These are phyloP conservation scores for Leptographium flavum DNA, from an alignment of 2,329 filamentous ascomycete genomes.

Conservation along the genomic window DNA sequence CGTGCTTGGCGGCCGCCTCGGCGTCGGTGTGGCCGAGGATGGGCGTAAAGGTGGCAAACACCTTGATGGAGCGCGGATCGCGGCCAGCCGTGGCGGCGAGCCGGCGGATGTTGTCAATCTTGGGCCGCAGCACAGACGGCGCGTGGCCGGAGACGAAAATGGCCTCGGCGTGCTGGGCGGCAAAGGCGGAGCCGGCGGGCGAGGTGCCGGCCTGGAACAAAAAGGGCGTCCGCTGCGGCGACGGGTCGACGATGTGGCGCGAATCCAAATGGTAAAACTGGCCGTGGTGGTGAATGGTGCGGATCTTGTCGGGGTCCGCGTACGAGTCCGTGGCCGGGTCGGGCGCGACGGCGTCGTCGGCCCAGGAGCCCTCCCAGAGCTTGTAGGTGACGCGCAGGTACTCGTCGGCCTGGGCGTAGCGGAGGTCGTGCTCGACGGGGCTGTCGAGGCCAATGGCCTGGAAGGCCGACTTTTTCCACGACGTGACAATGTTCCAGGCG, in stretches of 20 bases:
- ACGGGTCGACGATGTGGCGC: conserved; percentile 8
- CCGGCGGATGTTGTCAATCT: conserved; percentile 6
- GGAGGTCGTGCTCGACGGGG: conserved; percentile 11
- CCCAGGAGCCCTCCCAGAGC: conserved; percentile 10
- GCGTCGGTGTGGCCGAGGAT: conserved; percentile 11
- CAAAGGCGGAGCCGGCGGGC: conserved; percentile 11
- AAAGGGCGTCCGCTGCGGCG: conserved; percentile 11
- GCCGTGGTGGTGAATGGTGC: conserved; percentile 8
- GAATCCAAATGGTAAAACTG: neutral
- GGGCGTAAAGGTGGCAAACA: conserved; percentile 10
- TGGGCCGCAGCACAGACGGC: conserved; percentile 4
- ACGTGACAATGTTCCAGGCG: conserved; percentile 14
- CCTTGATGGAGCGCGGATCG: conserved; percentile 9
- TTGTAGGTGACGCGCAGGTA: conserved; percentile 12
- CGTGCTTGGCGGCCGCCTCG: conserved; percentile 12
- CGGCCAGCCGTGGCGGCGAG: conserved; percentile 8
- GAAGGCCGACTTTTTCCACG: conserved; percentile 9
- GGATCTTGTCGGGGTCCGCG: conserved; percentile 5
- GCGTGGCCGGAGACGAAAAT: conserved; percentile 10
- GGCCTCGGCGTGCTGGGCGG: conserved; percentile 13
- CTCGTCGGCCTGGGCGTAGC: conserved; percentile 13
- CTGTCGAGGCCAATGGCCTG: conserved; percentile 9
- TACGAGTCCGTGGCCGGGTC: conserved; percentile 2
- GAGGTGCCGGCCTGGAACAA: conserved; percentile 14
- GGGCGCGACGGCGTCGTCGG: conserved; percentile 7